These are phyloP conservation scores for Trichosporon ovoides DNA, from an alignment of 1,284 basidiomycete genomes.

Conservation along the genomic window DNA sequence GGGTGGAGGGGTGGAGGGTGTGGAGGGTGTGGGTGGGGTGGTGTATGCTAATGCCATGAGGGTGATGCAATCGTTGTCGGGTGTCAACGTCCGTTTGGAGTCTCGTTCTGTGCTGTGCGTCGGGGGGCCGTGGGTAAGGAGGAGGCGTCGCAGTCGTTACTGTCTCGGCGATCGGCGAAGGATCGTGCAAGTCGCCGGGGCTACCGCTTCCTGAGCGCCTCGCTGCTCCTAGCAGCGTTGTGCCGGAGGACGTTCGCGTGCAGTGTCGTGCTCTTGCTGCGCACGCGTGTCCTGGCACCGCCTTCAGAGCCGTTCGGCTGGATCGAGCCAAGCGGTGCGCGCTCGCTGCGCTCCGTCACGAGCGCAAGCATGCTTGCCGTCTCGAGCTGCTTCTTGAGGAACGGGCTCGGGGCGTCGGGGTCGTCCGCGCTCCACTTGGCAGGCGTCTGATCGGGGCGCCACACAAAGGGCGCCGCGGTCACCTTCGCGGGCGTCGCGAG, in stretches of 20 bases:
- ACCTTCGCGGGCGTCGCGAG: slow-evolving; percentile 25
- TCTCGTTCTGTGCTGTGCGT: too few species aligned
- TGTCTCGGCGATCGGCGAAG: too few species aligned
- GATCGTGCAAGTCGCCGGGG: too few species aligned
- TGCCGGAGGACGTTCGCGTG: slow-evolving; percentile 9
- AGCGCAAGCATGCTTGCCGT: neutral
- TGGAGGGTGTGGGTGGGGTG: too few species aligned
- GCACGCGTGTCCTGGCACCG: neutral
- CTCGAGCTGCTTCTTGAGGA: slow-evolving; percentile 21
- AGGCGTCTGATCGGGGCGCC: slow-evolving; percentile 40
- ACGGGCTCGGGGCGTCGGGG: slow-evolving; percentile 41
- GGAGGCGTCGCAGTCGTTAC: too few species aligned
- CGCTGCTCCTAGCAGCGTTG: slow-evolving; percentile 6
- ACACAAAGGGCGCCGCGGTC: slow-evolving; percentile 28
- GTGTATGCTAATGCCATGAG: too few species aligned
- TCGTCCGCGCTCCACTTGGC: slow-evolving; percentile 43
- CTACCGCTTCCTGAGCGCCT: neutral
- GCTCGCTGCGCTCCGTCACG: neutral
- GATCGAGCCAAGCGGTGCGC: slow-evolving; percentile 22
- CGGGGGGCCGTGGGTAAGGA: too few species aligned
- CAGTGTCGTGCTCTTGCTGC: neutral
- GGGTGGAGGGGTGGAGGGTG: too few species aligned
- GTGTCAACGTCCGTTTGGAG: too few species aligned
- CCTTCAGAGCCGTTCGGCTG: neutral
- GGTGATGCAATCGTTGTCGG: too few species aligned